phyloP scores from a whole-genome alignment of 2,329 filamentous ascomycete genomes.

The Pseudogymnoascus sp. region DNA sequence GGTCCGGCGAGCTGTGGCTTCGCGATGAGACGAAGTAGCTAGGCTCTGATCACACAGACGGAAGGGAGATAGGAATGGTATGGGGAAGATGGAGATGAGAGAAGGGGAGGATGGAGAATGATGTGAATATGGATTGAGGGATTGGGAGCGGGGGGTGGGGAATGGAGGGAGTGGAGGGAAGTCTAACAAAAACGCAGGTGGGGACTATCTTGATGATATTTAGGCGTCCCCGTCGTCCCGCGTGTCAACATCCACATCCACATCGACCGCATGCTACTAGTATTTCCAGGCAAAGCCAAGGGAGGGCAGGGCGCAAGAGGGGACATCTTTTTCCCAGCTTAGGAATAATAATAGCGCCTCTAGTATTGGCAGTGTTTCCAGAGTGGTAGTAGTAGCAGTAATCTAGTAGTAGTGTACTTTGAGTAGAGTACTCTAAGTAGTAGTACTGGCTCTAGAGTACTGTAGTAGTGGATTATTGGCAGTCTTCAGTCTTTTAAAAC shows the following conservation, averaged over 20 bases:
- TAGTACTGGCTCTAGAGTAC: background rate
- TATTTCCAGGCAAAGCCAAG: background rate
- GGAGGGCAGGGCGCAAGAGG: background rate
- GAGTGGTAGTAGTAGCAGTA: no score
- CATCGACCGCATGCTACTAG: background rate
- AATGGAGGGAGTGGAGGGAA: background rate
- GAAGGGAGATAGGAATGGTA: background rate
- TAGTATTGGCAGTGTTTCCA: background rate
- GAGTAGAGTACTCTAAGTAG: background rate
- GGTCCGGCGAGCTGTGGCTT: background rate
- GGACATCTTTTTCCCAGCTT: background rate
- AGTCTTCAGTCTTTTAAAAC: background rate
- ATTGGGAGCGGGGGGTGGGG: background rate
- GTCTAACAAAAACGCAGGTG: background rate
- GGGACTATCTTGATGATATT: slow-evolving; percentile 7
- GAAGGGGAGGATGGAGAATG: background rate
- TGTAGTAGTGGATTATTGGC: background rate
- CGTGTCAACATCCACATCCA: background rate
- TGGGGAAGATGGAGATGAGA: background rate
- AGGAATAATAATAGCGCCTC: background rate
- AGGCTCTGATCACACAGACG: background rate
- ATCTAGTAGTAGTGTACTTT: no score
- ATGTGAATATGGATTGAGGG: background rate
- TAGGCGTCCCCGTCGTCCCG: slow-evolving; percentile 4
- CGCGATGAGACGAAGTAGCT: background rate